These are phyloP conservation scores for Conticribra guillardii DNA, from an alignment of 108 stramenopile species.

Conservation along the genomic window DNA sequence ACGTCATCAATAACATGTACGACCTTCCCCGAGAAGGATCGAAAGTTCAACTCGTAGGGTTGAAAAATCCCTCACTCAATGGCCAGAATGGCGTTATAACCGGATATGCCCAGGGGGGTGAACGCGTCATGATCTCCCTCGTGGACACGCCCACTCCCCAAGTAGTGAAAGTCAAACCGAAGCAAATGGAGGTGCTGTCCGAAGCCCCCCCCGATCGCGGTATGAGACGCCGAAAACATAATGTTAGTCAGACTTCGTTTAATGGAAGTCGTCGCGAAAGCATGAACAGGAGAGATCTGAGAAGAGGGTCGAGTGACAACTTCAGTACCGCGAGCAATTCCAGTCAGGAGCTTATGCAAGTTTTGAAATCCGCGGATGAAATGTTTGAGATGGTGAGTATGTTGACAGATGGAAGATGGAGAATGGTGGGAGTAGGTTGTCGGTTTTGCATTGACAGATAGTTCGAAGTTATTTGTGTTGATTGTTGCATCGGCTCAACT, in stretches of 20 bases:
- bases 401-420: slow-evolving; percentile 19
- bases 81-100: slow-evolving; percentile 8
- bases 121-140: slow-evolving; percentile 33
- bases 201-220: background rate
- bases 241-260: background rate
- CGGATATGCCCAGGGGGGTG: slow-evolving; percentile 18
- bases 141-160: background rate
- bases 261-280: too few species aligned
- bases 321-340: background rate
- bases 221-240: background rate
- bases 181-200: slow-evolving; percentile 15
- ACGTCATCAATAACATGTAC: background rate
- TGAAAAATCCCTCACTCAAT: slow-evolving; percentile 25
- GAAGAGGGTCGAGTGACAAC: too few species aligned
- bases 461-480: too few species aligned
- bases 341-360: slow-evolving; percentile 4
- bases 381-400: slow-evolving; percentile 25
- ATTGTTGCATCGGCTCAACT: too few species aligned
- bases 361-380: slow-evolving; percentile 9
- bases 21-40: slow-evolving; percentile 18
- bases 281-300: too few species aligned
- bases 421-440: too few species aligned
- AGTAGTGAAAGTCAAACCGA: slow-evolving; percentile 27
- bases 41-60: slow-evolving; percentile 19
- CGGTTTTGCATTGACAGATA: too few species aligned